phyloP scores from a whole-genome alignment of 2,329 filamentous ascomycete species.

The Venturia oleaginea region DNA sequence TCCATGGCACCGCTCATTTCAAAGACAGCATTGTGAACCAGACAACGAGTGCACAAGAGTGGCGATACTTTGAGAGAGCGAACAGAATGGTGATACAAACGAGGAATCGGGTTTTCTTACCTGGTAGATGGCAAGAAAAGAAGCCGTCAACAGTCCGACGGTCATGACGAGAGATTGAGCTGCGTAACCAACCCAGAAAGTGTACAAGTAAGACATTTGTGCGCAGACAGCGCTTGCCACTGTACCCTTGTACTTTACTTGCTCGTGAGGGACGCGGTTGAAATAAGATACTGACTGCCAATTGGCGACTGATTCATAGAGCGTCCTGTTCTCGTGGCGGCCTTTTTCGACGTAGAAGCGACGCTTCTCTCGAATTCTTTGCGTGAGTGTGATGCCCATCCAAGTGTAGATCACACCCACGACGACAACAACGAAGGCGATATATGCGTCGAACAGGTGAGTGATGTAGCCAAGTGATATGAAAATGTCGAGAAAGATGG shows the following conservation, averaged over 20 bases:
- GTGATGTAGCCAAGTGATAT: conserved; percentile 54
- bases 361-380: conserved; percentile 33
- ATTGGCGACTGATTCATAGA: conserved; percentile 50
- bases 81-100: background rate
- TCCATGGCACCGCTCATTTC: background rate
- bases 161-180: conserved; percentile 40
- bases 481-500: conserved; percentile 53
- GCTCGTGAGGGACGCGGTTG: conserved; percentile 47
- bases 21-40: background rate
- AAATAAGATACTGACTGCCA: conserved; percentile 54
- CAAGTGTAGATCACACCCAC: conserved; percentile 42
- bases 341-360: conserved; percentile 34
- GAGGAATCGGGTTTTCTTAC: background rate
- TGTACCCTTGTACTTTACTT: conserved; percentile 37
- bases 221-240: conserved; percentile 30
- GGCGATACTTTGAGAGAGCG: background rate
- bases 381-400: conserved; percentile 35
- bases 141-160: conserved; percentile 39
- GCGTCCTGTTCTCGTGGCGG: conserved; percentile 42
- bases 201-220: conserved; percentile 19
- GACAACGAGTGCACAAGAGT: background rate
- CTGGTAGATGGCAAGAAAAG: conserved; percentile 45
- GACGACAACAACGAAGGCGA: conserved; percentile 31
- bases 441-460: conserved; percentile 50
- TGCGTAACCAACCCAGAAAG: conserved; percentile 26